These are phyloP conservation scores for Lactuca sativa DNA, from an alignment of 129 eudicot genomes.

Conservation along the genomic window DNA sequence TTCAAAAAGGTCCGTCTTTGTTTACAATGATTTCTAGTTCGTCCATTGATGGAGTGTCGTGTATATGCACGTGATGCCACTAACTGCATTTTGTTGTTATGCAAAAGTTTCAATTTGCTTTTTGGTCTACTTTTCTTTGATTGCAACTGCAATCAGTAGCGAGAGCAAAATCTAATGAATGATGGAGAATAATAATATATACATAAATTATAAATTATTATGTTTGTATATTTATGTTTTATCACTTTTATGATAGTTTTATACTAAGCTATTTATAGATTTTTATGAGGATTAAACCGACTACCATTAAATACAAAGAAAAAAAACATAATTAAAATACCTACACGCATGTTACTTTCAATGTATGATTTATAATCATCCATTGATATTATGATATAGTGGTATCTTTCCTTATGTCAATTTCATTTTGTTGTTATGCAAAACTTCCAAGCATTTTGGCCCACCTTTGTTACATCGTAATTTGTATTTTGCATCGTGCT, in stretches of 20 bases:
- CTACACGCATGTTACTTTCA: too few relatives aligned
- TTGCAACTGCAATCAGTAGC: not conserved
- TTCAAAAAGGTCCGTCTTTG: not conserved
- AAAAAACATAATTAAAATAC: too few relatives aligned
- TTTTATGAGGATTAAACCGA: too few relatives aligned
- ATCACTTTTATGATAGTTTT: too few relatives aligned
- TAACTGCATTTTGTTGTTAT: conserved; percentile 11
- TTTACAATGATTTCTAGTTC: conserved; percentile 7
- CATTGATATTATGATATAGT: not conserved
- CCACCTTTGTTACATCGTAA: conserved; percentile 7
- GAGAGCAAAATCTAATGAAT: too few relatives aligned
- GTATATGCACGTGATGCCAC: not conserved
- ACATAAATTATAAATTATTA: too few relatives aligned
- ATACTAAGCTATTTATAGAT: too few relatives aligned
- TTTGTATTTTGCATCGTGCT: too few relatives aligned
- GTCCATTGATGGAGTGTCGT: not conserved
- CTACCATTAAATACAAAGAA: too few relatives aligned
- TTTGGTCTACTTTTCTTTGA: conserved; percentile 6
- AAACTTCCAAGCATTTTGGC: conserved; percentile 2
- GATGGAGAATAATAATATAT: too few relatives aligned
- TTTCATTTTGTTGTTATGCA: conserved; percentile 12
- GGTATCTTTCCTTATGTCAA: not conserved
- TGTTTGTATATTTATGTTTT: too few relatives aligned
- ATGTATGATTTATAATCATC: conserved; percentile 3
- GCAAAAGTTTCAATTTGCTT: conserved; percentile 17